Evolutionary conservation across 2,329 filamentous ascomycete species (phyloP).

Genomic region (Diaporthe aspalathi): DNA sequence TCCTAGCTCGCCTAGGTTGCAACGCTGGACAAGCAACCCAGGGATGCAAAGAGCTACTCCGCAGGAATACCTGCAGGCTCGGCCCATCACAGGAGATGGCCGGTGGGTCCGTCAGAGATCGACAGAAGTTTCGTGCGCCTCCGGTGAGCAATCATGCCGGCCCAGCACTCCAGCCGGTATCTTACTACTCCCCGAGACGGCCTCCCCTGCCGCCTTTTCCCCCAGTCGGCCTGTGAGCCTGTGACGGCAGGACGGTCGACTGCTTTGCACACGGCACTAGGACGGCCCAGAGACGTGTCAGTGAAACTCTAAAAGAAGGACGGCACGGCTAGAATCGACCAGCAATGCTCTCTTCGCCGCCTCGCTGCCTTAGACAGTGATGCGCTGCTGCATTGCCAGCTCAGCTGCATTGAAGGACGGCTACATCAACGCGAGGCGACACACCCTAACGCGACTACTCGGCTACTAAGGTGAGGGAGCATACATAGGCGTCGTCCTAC

Average conservation of each 20-base stretch:
- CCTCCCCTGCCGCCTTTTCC: conserved; percentile 3
- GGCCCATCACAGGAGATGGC: conserved; percentile 24
- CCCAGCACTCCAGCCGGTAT: conserved; percentile 12
- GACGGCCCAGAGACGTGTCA: conserved; percentile 13
- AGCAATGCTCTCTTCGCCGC: background rate
- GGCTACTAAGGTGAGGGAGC: background rate
- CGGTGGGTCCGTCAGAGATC: conserved; percentile 25
- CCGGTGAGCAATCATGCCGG: conserved; percentile 24
- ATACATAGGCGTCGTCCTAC: conserved; percentile 12
- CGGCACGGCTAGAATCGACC: background rate
- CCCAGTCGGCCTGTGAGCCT: background rate
- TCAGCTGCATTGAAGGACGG: background rate
- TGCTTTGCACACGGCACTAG: conserved; percentile 4
- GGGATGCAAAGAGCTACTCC: background rate
- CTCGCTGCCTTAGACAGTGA: background rate
- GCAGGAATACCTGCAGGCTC: background rate
- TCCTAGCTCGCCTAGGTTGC: too few species aligned
- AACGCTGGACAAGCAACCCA: too few species aligned
- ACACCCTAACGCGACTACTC: background rate
- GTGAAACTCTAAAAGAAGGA: conserved; percentile 6
- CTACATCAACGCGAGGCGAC: background rate
- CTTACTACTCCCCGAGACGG: conserved; percentile 17
- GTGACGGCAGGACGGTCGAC: background rate
- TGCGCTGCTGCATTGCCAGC: conserved; percentile 18
- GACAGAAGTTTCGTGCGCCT: conserved; percentile 18